Percentiles rank a stretch among this genome's conserved stretches.
These are phyloP conservation scores for Actinomortierella wolfii DNA, from an alignment of 371 early-diverging fungal species.

Conservation along the genomic window DNA sequence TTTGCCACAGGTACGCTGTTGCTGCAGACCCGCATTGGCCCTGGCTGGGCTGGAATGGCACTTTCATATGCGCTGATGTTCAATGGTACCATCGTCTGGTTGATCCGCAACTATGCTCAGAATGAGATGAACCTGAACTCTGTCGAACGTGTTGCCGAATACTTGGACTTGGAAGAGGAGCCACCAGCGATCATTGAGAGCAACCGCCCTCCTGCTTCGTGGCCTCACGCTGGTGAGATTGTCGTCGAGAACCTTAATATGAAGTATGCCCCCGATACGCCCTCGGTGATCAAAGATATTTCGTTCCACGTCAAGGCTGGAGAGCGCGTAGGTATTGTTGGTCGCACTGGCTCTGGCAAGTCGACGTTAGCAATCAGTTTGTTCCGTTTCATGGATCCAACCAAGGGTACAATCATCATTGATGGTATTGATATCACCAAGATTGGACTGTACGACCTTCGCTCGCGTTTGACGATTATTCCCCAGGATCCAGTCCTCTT, in stretches of 20 bases:
- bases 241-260: slow-evolving; percentile 66
- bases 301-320: slow-evolving; percentile 43
- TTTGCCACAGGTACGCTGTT: slow-evolving; percentile 57
- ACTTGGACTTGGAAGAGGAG: slow-evolving; percentile 64
- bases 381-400: slow-evolving; percentile 73
- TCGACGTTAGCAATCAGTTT: slow-evolving; percentile 69
- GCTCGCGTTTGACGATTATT: slow-evolving; percentile 69
- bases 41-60: slow-evolving; percentile 75
- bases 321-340: slow-evolving; percentile 53
- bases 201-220: slow-evolving; percentile 52
- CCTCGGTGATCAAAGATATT: slow-evolving; percentile 69
- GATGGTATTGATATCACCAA: slow-evolving; percentile 71
- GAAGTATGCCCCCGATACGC: slow-evolving; percentile 69
- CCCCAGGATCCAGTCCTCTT: slow-evolving; percentile 78
- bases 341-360: slow-evolving; percentile 71
- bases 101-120: slow-evolving; percentile 75
- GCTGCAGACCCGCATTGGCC: slow-evolving; percentile 55
- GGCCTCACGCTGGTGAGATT: slow-evolving; percentile 79
- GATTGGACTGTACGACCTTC: slow-evolving; percentile 66
- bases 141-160: slow-evolving; percentile 75
- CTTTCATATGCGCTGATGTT: slow-evolving; percentile 72
- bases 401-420: slow-evolving; percentile 63
- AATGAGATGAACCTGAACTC: slow-evolving; percentile 68
- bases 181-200: slow-evolving; percentile 51
- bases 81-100: slow-evolving; percentile 75